Percentiles rank a stretch among this genome's conserved stretches.
Evolutionary conservation across 1,139 yeast species (phyloP).

Genomic region (Meyerozyma sp.): DNA sequence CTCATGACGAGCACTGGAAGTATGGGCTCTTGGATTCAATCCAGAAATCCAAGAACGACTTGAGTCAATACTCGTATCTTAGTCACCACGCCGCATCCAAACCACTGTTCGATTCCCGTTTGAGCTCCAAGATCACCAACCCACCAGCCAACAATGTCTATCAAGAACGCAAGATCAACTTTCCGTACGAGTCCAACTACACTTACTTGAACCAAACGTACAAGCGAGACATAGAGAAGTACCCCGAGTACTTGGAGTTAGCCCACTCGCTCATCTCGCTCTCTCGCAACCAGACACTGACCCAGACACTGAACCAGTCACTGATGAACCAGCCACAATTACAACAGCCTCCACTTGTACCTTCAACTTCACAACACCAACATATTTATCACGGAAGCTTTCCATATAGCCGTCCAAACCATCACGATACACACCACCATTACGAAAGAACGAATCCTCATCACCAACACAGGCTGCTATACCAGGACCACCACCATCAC

Average conservation of each 20-base stretch:
- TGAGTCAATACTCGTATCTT: constrained; percentile 26
- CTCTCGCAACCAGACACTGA: constrained; percentile 14
- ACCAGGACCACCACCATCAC: constrained; percentile 1
- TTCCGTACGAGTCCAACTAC: constrained; percentile 52
- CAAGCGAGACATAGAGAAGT: constrained; percentile 38
- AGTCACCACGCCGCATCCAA: constrained; percentile 19
- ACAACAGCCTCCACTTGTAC: constrained; percentile 1
- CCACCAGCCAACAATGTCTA: constrained; percentile 14
- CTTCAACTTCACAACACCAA: neutral
- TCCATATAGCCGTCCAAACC: neutral
- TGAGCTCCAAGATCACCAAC: constrained; percentile 28
- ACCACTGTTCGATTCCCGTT: constrained; percentile 39
- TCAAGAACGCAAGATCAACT: constrained; percentile 37
- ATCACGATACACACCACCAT: constrained; percentile 1
- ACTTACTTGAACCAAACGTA: constrained; percentile 45
- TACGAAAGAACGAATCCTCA: neutral
- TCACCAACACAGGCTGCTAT: neutral
- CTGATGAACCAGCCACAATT: neutral
- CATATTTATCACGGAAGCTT: neutral
- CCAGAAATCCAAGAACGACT: constrained; percentile 16
- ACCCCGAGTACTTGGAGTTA: constrained; percentile 45
- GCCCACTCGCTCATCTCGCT: constrained; percentile 41
- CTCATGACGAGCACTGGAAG: constrained; percentile 45
- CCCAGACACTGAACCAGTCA: neutral
- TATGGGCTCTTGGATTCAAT: constrained; percentile 38